Evolutionary conservation across 148 eudicot genomes (phyloP).

Genomic region (Hydrangea macrophylla): DNA sequence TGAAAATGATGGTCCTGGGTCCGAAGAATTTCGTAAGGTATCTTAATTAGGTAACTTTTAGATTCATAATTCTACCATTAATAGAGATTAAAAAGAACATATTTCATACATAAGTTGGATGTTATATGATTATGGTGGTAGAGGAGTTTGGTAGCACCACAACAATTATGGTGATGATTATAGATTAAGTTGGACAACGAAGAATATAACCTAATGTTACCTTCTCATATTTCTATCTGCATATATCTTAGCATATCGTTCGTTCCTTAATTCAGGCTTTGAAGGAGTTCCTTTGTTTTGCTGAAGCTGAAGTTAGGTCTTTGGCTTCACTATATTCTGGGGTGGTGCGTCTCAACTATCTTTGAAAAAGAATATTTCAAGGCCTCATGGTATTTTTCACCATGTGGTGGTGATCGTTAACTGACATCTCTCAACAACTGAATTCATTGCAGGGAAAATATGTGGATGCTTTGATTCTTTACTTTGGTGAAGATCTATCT

Average conservation of each 20-base stretch:
- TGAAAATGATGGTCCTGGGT: constrained; percentile 70
- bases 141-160: background rate
- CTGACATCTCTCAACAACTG: background rate
- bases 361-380: background rate
- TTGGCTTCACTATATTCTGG: constrained; percentile 69
- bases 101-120: background rate
- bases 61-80: background rate
- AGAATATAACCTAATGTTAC: background rate
- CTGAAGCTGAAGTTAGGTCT: constrained; percentile 86
- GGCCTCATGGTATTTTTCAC: background rate
- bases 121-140: background rate
- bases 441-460: constrained; percentile 22
- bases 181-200: background rate
- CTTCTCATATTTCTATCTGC: background rate
- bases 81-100: background rate
- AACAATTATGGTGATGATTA: background rate
- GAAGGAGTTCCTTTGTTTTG: constrained; percentile 65
- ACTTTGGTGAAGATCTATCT: constrained; percentile 30
- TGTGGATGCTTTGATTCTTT: constrained; percentile 29
- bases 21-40: constrained; percentile 65
- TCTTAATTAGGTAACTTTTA: constrained; percentile 1
- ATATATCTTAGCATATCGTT: background rate
- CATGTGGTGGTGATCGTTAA: background rate
- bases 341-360: constrained; percentile 55
- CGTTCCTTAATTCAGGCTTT: constrained; percentile 38